A percentile compares a stretch with the other conserved stretches of the same genome.
phyloP scores from a whole-genome alignment of 805 yeast species.

The Hanseniaspora lindneri region DNA sequence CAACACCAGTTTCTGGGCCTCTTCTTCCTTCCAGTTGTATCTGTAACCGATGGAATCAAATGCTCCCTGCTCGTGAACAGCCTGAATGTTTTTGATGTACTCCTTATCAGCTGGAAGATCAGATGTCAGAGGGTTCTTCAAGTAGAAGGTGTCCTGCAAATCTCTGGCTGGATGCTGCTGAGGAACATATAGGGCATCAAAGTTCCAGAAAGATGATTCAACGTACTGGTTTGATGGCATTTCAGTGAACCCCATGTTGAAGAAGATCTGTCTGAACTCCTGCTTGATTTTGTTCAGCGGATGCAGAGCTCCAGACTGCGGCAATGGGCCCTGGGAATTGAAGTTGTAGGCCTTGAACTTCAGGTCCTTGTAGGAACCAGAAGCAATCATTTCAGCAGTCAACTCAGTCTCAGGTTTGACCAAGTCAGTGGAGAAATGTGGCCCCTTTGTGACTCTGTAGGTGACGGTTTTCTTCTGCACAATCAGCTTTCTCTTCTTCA shows the following conservation, averaged over 20 bases:
- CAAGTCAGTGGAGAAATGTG: slow-evolving; percentile 71
- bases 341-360: slow-evolving; percentile 92
- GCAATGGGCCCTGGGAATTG: slow-evolving; percentile 82
- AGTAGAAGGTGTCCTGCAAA: slow-evolving; percentile 93
- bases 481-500: slow-evolving; percentile 87
- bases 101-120: slow-evolving; percentile 68
- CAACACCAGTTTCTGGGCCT: slow-evolving; percentile 79
- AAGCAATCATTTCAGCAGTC: slow-evolving; percentile 80
- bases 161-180: slow-evolving; percentile 99
- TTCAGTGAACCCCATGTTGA: slow-evolving; percentile 95
- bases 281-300: slow-evolving; percentile 94
- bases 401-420: slow-evolving; percentile 81
- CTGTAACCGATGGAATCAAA: slow-evolving; percentile 95
- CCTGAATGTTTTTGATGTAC: slow-evolving; percentile 66
- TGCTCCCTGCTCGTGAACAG: slow-evolving; percentile 80
- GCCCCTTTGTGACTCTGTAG: slow-evolving; percentile 66
- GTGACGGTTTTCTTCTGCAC: slow-evolving; percentile 59
- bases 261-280: slow-evolving; percentile 95
- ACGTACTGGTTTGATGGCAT: slow-evolving; percentile 99
- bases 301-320: slow-evolving; percentile 86
- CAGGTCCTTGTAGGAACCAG: slow-evolving; percentile 71
- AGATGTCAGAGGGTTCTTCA: slow-evolving; percentile 81
- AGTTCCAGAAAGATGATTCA: slow-evolving; percentile 98
- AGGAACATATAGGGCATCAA: slow-evolving; percentile 91
- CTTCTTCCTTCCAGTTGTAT: slow-evolving; percentile 92